Evolutionary conservation across 2,329 filamentous ascomycete genomes (phyloP), one percentile per base, ranked within the genome.

Genomic region (Colletotrichum sojae): DNA sequence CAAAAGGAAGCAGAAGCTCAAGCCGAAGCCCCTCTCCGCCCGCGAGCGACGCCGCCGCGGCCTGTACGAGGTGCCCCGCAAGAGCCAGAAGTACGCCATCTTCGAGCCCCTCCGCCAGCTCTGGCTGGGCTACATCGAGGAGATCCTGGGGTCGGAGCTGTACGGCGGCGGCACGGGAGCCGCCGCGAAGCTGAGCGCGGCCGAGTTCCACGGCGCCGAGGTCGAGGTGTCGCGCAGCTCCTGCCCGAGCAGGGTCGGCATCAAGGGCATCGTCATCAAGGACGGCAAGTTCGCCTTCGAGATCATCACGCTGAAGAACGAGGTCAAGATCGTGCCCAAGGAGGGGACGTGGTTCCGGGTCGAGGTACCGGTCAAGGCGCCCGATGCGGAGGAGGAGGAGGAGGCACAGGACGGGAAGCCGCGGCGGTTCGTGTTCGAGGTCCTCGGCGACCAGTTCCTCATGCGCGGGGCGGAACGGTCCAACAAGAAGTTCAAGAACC

Each of bases 241-340:
- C 36, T 98, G 95, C 78, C 88, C 92, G 16, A 90, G 92, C 62
- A 86, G 95, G 16, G 95, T 99, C 0, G 95, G 96, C 0, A 81
- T 95, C 62, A 89, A 85, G 74, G 96, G 96, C 16, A 95, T 98
- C 74, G 92, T 98, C 69, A 90, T 98, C 48, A 90, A 93, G 78
- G 96, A 99, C 82, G 91, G 92, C 59, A 94, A 92, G 78, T 95
- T 92, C 76, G 91, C 92, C 1, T 93, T 98, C 80, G 93, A 97
- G 78, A 82, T 99, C 70, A 87, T 98, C 46, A 97, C 94, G 3
- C 84, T 80, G 75, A 86, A 85, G 73, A 87, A 95, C 80, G 83
- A 86, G 73, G 75, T 96, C 51, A 97, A 96, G 83, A 84, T 89
- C 48, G 85, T 98, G 65, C 95, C 96, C 4, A 99, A 99, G 78